Evolutionary conservation across 179 eudicot genomes (phyloP).

Genomic region (Beta macrorhiza): DNA sequence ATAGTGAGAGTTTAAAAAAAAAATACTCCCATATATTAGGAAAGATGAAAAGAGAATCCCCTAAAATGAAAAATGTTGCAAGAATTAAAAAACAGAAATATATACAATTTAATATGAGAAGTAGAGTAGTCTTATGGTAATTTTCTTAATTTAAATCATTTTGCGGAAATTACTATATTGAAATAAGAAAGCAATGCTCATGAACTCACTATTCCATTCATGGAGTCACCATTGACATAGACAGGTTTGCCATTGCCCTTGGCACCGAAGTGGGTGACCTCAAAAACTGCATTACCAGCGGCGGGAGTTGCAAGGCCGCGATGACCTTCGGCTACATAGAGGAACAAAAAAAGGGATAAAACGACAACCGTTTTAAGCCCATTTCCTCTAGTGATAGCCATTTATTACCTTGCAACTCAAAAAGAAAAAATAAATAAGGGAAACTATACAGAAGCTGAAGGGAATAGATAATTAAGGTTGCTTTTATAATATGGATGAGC

Average conservation of each 20-base stretch:
- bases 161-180: no score
- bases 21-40: no score
- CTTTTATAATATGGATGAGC: not conserved
- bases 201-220: constrained; percentile 23
- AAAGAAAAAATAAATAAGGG: not conserved
- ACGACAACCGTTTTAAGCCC: not conserved
- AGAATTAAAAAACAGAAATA: no score
- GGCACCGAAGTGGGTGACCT: constrained; percentile 24
- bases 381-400: not conserved
- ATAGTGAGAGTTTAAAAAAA: no score
- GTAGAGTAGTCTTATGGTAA: no score
- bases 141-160: no score
- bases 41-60: no score
- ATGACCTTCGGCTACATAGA: not conserved
- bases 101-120: no score
- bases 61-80: no score
- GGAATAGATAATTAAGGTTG: not conserved
- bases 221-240: constrained; percentile 9
- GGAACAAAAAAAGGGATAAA: not conserved
- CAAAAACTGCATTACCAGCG: not conserved
- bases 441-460: not conserved
- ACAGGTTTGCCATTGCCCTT: constrained; percentile 26
- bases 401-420: constrained; percentile 8
- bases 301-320: constrained; percentile 22
- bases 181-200: not conserved